Evolutionary conservation across 1,284 basidiomycete genomes (phyloP).

Genomic region (Cutaneotrichosporon sp.): DNA sequence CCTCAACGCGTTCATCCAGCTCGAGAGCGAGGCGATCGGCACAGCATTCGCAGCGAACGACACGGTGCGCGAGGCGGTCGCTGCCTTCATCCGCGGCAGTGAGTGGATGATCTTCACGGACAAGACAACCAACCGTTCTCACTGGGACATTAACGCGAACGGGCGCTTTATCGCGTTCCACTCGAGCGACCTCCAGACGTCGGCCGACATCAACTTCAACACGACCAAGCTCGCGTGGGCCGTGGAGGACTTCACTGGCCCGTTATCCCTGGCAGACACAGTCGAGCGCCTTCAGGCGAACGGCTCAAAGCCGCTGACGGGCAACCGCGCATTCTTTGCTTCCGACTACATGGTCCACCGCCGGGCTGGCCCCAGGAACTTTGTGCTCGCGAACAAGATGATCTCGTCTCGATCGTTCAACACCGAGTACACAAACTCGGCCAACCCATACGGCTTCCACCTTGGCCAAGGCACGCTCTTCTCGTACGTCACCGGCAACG

Average conservation of each 20-base stretch:
- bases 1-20: constrained; percentile 36
- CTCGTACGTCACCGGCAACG: constrained; percentile 64
- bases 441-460: constrained; percentile 67
- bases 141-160: constrained; percentile 55
- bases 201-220: constrained; percentile 62
- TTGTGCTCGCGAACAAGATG: constrained; percentile 66
- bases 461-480: constrained; percentile 66
- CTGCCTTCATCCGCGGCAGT: constrained; percentile 59
- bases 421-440: constrained; percentile 63
- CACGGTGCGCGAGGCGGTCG: constrained; percentile 57
- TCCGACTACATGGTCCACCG: constrained; percentile 71
- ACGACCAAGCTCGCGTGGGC: constrained; percentile 57
- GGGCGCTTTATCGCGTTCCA: constrained; percentile 67
- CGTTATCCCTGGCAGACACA: constrained; percentile 55
- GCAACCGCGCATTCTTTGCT: constrained; percentile 67
- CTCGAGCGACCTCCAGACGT: constrained; percentile 63
- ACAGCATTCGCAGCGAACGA: constrained; percentile 60
- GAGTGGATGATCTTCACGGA: constrained; percentile 70
- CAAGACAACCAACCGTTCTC: constrained; percentile 54
- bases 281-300: constrained; percentile 54
- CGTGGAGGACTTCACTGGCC: constrained; percentile 47
- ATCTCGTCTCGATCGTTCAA: constrained; percentile 64
- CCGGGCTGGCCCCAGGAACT: constrained; percentile 60
- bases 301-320: constrained; percentile 54
- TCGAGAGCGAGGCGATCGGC: constrained; percentile 55